Conservation (phyloP, 495 filamentous ascomycete species). For the Penicillium parvum region DNA sequence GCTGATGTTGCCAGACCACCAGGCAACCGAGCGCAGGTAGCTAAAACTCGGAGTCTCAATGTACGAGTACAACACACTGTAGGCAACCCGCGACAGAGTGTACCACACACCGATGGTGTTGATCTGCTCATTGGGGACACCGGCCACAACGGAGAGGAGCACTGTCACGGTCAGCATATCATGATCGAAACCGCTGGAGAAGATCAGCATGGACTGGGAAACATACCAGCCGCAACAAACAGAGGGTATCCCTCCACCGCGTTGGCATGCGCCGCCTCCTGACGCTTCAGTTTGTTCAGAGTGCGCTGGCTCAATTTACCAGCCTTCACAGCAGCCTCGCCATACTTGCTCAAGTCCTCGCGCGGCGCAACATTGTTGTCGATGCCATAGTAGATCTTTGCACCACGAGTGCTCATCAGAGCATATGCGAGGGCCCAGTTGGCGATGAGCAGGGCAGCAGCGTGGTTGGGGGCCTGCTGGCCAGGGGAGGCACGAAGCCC, state of each 20-base stretch:
- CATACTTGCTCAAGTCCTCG: constrained; percentile 43
- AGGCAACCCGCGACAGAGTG: constrained; percentile 37
- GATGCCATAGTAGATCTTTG: constrained; percentile 40
- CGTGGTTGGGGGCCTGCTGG: constrained; percentile 29
- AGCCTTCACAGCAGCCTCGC: constrained; percentile 40
- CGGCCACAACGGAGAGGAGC: constrained; percentile 27
- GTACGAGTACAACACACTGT: constrained; percentile 35
- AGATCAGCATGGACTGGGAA: background rate
- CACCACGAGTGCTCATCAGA: constrained; percentile 37
- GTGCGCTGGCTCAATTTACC: constrained; percentile 45
- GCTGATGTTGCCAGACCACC: constrained; percentile 46
- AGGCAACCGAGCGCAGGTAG: constrained; percentile 37
- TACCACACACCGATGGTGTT: constrained; percentile 44
- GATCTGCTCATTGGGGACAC: constrained; percentile 33
- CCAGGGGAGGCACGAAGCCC: constrained; percentile 23
- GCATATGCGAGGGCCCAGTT: constrained; percentile 48
- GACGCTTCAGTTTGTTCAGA: constrained; percentile 43
- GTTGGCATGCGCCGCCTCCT: constrained; percentile 47
- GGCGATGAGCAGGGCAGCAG: constrained; percentile 35
- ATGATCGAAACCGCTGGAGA: background rate
- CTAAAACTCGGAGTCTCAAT: constrained; percentile 32
- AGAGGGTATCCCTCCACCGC: constrained; percentile 45
- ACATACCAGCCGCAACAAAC: constrained; percentile 40
- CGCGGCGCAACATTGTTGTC: constrained; percentile 48
- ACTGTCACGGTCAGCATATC: constrained; percentile 20